phyloP scores from a whole-genome alignment of 768 basidiomycete genomes.

The Pholiota microspora region DNA sequence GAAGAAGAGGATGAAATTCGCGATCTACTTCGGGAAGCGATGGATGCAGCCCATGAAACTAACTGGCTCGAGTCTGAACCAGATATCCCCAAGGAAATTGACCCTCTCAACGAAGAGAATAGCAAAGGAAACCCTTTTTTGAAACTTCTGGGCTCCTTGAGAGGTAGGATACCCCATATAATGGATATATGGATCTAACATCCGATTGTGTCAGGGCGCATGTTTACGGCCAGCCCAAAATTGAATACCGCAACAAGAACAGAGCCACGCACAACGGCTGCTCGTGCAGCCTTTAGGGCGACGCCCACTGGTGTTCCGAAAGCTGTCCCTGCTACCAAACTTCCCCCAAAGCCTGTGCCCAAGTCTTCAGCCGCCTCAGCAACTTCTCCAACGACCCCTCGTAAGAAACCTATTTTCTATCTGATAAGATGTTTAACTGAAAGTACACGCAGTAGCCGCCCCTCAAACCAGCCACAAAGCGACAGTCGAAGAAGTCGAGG shows the following conservation, averaged over 20 bases:
- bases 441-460: background rate
- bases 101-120: constrained; percentile 47
- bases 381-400: background rate
- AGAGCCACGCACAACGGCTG: constrained; percentile 19
- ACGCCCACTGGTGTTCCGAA: constrained; percentile 28
- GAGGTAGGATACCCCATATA: constrained; percentile 43
- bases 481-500: constrained; percentile 73
- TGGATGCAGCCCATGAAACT: constrained; percentile 62
- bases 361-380: constrained; percentile 10
- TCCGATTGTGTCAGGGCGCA: constrained; percentile 46
- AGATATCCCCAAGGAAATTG: constrained; percentile 33
- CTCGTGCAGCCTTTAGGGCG: constrained; percentile 25
- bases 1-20: constrained; percentile 69
- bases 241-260: constrained; percentile 30
- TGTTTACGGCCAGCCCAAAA: constrained; percentile 50
- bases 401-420: background rate
- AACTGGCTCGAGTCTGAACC: constrained; percentile 54
- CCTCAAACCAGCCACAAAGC: constrained; percentile 37
- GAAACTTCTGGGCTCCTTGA: constrained; percentile 69
- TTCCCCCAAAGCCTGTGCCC: constrained; percentile 23
- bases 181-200: constrained; percentile 3
- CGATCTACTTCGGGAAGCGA: constrained; percentile 64
- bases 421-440: too few relatives aligned
- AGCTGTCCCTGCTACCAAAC: constrained; percentile 20
- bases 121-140: constrained; percentile 76